A percentile compares a stretch with the other conserved stretches of the same genome.
These are phyloP conservation scores for Parietaria judaica DNA, from an alignment of 306 rosid genomes.

Conservation along the genomic window DNA sequence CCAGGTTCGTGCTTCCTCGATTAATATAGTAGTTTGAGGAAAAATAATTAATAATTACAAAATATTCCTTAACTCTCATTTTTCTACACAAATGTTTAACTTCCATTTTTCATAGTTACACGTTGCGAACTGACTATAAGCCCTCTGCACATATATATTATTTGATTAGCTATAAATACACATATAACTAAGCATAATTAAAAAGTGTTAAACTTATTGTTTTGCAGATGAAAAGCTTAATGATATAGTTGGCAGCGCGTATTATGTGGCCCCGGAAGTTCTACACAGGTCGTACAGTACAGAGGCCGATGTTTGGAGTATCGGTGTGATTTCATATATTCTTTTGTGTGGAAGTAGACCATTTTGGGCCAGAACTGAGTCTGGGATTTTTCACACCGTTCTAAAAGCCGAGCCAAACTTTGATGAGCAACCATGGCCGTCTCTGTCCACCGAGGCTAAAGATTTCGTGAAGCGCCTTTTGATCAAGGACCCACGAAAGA, in stretches of 20 bases:
- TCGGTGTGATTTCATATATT: constrained; percentile 91
- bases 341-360: constrained; percentile 96
- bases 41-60: too few relatives aligned
- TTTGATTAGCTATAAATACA: too few relatives aligned
- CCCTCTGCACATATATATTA: too few relatives aligned
- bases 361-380: constrained; percentile 94
- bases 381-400: constrained; percentile 86
- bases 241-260: constrained; percentile 97
- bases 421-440: constrained; percentile 95
- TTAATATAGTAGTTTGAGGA: not conserved
- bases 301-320: constrained; percentile 93
- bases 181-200: too few relatives aligned
- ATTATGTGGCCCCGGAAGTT: constrained; percentile 97
- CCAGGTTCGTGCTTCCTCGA: constrained; percentile 44
- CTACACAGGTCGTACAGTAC: constrained; percentile 79
- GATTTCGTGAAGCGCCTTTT: constrained; percentile 81
- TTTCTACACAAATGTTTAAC: too few relatives aligned
- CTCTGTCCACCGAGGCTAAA: constrained; percentile 58
- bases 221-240: constrained; percentile 86
- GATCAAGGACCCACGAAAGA: constrained; percentile 83
- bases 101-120: too few relatives aligned
- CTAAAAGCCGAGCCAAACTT: constrained; percentile 82
- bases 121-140: too few relatives aligned
- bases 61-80: too few relatives aligned
- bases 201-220: constrained; percentile 9